phyloP scores from a whole-genome alignment of 441 rosid species.

The Croton setiger region DNA sequence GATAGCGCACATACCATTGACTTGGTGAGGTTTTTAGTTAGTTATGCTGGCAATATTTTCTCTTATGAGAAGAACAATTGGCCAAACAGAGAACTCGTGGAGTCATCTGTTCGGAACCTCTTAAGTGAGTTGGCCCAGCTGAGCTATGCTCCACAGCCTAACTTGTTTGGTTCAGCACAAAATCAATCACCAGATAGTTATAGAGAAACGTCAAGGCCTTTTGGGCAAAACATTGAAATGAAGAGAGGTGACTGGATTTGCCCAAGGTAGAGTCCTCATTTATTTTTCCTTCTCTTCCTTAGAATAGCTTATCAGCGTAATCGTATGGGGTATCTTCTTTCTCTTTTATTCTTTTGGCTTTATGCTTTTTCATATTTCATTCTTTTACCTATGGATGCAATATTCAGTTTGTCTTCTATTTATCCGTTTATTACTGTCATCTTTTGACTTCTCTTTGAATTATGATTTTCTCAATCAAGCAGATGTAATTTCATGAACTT shows the following conservation, averaged over 20 bases:
- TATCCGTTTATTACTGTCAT: constrained; percentile 7
- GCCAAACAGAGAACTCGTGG: constrained; percentile 38
- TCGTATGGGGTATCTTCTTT: not conserved
- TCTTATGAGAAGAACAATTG: constrained; percentile 29
- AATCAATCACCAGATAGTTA: constrained; percentile 39
- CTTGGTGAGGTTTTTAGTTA: constrained; percentile 71
- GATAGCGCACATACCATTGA: constrained; percentile 58
- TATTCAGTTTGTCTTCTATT: not conserved
- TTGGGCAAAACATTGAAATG: constrained; percentile 54
- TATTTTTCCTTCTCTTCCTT: constrained; percentile 7
- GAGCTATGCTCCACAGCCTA: constrained; percentile 31
- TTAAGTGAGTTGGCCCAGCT: constrained; percentile 55
- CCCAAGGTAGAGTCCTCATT: constrained; percentile 43
- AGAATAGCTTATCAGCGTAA: constrained; percentile 5
- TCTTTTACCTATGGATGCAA: not conserved
- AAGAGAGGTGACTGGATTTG: constrained; percentile 96
- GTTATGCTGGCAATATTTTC: constrained; percentile 48
- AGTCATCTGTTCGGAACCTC: constrained; percentile 57
- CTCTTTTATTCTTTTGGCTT: not conserved
- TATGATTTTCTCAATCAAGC: constrained; percentile 34
- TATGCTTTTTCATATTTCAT: constrained; percentile 5
- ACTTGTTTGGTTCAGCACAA: constrained; percentile 26
- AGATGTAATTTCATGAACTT: constrained; percentile 94
- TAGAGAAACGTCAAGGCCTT: constrained; percentile 38
- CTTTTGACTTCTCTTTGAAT: not conserved